phyloP scores from a whole-genome alignment of 371 early-diverging fungal species.

The Homolaphlyctis polyrhiza region DNA sequence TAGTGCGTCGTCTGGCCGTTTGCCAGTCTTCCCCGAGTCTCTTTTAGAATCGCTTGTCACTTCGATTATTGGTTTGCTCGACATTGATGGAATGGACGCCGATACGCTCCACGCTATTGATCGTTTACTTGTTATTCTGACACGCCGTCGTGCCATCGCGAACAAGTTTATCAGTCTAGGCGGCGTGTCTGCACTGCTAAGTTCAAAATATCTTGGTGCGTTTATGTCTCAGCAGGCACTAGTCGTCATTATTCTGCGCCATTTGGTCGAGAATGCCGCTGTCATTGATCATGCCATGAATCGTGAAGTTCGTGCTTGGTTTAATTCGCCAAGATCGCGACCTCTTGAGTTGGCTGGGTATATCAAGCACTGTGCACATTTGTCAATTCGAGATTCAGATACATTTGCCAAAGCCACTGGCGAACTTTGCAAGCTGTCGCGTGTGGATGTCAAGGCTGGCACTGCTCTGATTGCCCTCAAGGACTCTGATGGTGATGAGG shows the following conservation, averaged over 20 bases:
- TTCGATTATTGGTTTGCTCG: slow-evolving; percentile 12
- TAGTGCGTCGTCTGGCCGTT: not conserved
- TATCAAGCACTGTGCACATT: slow-evolving; percentile 63
- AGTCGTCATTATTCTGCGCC: slow-evolving; percentile 77
- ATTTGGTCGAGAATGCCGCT: slow-evolving; percentile 70
- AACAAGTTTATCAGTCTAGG: slow-evolving; percentile 61
- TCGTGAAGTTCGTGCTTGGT: slow-evolving; percentile 51
- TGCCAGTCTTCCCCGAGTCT: not conserved
- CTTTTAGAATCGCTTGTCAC: slow-evolving; percentile 7
- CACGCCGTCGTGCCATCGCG: slow-evolving; percentile 62
- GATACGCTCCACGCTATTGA: slow-evolving; percentile 55
- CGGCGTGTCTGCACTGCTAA: slow-evolving; percentile 60
- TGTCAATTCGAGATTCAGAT: slow-evolving; percentile 69
- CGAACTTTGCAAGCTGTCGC: slow-evolving; percentile 56
- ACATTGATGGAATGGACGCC: slow-evolving; percentile 18
- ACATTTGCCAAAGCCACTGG: slow-evolving; percentile 64
- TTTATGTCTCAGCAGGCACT: slow-evolving; percentile 70
- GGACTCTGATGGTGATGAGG: not conserved
- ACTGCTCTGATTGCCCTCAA: slow-evolving; percentile 15
- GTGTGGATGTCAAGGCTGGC: slow-evolving; percentile 13
- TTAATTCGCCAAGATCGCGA: slow-evolving; percentile 54
- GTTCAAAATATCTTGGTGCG: slow-evolving; percentile 44
- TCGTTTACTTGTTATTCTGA: slow-evolving; percentile 74
- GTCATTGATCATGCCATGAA: slow-evolving; percentile 71
- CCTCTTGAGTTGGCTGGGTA: slow-evolving; percentile 67